Conservation (phyloP, 78 protist species). For the Dictyostelium brefeldianum region DNA sequence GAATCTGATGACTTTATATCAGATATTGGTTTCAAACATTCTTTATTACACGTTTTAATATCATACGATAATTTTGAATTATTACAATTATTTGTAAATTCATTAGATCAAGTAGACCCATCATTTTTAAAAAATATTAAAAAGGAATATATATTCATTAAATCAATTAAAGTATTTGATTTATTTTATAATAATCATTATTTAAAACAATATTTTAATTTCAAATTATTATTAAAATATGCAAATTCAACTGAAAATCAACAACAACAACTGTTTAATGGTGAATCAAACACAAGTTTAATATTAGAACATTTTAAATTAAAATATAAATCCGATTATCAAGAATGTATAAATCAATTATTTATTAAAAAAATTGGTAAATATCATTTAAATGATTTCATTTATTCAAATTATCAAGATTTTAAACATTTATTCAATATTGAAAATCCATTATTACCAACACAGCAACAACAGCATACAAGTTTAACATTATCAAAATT, state of each 20-base stretch:
- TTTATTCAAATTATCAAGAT: not conserved
- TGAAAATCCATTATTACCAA: not conserved
- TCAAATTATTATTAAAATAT: not conserved
- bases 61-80: too few relatives aligned
- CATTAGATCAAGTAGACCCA: too few relatives aligned
- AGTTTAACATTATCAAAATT: not conserved
- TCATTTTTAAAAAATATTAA: too few relatives aligned
- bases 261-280: too few relatives aligned
- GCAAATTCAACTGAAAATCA: too few relatives aligned
- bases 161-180: not conserved
- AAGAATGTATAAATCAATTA: not conserved
- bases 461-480: not conserved
- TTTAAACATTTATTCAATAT: not conserved
- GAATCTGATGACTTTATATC: too few relatives aligned
- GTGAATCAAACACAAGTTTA: too few relatives aligned
- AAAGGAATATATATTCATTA: not conserved
- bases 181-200: not conserved
- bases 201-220: not conserved
- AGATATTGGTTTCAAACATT: too few relatives aligned
- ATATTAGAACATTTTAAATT: not conserved
- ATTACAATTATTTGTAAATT: too few relatives aligned
- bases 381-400: too few relatives aligned
- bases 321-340: not conserved
- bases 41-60: too few relatives aligned
- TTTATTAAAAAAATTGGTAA: not conserved